Evolutionary conservation across 768 basidiomycete genomes (phyloP).

Genomic region (Ramaria sp.): DNA sequence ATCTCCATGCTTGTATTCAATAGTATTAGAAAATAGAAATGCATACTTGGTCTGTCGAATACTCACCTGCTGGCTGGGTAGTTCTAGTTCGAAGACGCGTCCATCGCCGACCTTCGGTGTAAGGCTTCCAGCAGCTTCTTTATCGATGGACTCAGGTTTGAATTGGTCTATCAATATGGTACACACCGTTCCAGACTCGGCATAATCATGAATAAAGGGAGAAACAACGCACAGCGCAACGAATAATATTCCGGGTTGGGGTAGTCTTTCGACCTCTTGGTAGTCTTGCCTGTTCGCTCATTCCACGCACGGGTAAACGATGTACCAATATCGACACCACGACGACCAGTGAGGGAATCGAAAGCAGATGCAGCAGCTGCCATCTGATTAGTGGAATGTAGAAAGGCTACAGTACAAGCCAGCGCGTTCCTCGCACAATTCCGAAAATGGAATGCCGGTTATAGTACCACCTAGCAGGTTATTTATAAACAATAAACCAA

Average conservation of each 20-base stretch:
- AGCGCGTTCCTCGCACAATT: background rate
- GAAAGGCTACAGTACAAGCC: background rate
- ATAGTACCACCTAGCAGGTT: background rate
- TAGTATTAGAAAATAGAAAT: constrained; percentile 1
- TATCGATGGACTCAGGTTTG: constrained; percentile 62
- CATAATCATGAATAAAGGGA: background rate
- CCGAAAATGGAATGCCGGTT: background rate
- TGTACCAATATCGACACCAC: constrained; percentile 3
- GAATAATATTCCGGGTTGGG: constrained; percentile 9
- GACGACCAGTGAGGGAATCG: constrained; percentile 5
- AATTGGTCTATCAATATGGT: constrained; percentile 47
- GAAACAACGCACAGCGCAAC: constrained; percentile 1
- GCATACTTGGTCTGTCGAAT: background rate
- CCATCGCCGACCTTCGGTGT: constrained; percentile 40
- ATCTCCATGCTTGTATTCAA: constrained; percentile 33
- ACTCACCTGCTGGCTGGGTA: constrained; percentile 53
- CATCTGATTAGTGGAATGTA: background rate
- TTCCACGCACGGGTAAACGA: constrained; percentile 8
- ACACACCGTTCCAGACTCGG: background rate
- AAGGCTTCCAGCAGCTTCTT: constrained; percentile 52
- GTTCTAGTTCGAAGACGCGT: constrained; percentile 50
- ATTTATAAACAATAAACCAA: background rate
- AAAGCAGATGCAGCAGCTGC: background rate
- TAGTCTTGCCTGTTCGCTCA: constrained; percentile 5
- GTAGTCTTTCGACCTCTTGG: constrained; percentile 7